Conservation (phyloP, 2,329 filamentous ascomycete genomes). For the Fusarium sp. region DNA sequence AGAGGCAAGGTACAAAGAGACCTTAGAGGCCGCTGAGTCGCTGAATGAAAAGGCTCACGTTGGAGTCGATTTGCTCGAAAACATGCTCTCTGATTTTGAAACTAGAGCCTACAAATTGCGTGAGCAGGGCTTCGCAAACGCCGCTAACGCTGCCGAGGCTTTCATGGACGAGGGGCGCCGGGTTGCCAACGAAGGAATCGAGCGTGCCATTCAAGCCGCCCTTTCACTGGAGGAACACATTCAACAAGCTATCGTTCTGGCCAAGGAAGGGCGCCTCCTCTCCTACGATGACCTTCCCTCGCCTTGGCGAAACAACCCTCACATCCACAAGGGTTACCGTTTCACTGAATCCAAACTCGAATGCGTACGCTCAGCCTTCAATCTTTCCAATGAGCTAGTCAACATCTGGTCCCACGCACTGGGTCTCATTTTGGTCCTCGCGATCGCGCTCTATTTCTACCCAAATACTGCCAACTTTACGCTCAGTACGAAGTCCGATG, state of each 20-base stretch:
- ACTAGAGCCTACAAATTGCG: conserved; percentile 80
- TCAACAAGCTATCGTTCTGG: conserved; percentile 77
- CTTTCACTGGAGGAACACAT: conserved; percentile 86
- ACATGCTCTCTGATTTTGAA: conserved; percentile 87
- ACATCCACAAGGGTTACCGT: conserved; percentile 91
- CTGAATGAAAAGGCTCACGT: conserved; percentile 91
- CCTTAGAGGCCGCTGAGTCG: conserved; percentile 82
- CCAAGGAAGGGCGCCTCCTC: conserved; percentile 83
- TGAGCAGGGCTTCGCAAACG: conserved; percentile 75
- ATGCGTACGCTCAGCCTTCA: conserved; percentile 84
- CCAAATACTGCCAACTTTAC: conserved; percentile 87
- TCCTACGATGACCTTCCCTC: conserved; percentile 88
- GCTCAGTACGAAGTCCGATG: conserved; percentile 84
- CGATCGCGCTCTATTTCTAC: conserved; percentile 96
- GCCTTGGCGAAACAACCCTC: conserved; percentile 94
- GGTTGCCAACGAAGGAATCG: conserved; percentile 81
- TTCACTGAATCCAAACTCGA: conserved; percentile 92
- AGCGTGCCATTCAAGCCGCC: conserved; percentile 81
- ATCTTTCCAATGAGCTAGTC: conserved; percentile 89
- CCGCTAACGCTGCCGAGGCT: conserved; percentile 72
- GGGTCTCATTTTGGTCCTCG: conserved; percentile 85
- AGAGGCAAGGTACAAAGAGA: conserved; percentile 87
- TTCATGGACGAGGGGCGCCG: conserved; percentile 82
- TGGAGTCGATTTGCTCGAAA: conserved; percentile 86
- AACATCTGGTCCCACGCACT: conserved; percentile 98